Conservation (phyloP, 2,329 filamentous ascomycete genomes). For the Emydomyces testavorans region DNA sequence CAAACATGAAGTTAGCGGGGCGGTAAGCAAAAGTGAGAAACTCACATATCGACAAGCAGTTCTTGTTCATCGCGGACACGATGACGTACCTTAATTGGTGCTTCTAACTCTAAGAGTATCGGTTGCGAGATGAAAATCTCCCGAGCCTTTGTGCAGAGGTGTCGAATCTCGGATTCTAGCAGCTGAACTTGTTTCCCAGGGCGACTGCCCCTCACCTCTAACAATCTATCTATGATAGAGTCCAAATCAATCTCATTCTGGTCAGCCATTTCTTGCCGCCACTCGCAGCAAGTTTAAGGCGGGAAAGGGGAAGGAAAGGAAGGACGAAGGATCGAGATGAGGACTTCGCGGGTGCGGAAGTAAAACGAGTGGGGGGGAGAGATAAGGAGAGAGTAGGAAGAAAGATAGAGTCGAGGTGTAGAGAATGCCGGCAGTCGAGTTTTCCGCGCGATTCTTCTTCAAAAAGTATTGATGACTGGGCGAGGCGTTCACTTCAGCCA, state of each 20-base stretch:
- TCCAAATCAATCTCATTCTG: constrained; percentile 91
- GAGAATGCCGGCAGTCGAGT: neutral
- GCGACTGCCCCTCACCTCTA: constrained; percentile 94
- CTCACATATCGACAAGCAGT: constrained; percentile 9
- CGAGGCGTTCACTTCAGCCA: constrained; percentile 8
- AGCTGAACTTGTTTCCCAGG: constrained; percentile 98
- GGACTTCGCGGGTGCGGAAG: constrained; percentile 19
- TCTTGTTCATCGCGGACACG: constrained; percentile 2
- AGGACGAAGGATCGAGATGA: constrained; percentile 14
- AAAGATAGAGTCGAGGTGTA: neutral
- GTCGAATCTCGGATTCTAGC: constrained; percentile 90
- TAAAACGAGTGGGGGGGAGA: constrained; percentile 20
- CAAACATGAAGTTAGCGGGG: constrained; percentile 2
- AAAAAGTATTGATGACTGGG: neutral
- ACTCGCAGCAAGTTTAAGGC: constrained; percentile 19
- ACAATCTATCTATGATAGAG: constrained; percentile 95
- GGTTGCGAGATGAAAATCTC: constrained; percentile 99
- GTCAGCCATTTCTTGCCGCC: constrained; percentile 54
- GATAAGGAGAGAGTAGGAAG: neutral
- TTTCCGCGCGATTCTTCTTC: constrained; percentile 1
- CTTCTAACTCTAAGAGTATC: constrained; percentile 92
- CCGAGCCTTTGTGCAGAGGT: constrained; percentile 92
- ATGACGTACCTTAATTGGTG: constrained; percentile 82
- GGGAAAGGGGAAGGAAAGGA: constrained; percentile 19
- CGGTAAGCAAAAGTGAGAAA: neutral